These are phyloP conservation scores for Apophysomyces ossiformis DNA, from an alignment of 371 early-diverging fungal genomes.

Conservation along the genomic window DNA sequence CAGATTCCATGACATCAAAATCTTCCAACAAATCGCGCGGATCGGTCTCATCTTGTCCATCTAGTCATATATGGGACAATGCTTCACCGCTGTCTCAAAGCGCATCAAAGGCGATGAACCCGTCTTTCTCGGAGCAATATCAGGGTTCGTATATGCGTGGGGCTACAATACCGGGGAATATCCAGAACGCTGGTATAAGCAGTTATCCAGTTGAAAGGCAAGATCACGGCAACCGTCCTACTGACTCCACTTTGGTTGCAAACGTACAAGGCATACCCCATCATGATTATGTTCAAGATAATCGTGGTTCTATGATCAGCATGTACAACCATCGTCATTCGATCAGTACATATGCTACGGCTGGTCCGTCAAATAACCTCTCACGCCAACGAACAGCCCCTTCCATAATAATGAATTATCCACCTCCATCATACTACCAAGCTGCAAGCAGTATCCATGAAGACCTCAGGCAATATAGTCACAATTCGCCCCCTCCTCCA, in stretches of 20 bases:
- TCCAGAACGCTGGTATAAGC: neutral
- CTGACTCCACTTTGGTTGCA: neutral
- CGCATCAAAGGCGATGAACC: constrained; percentile 23
- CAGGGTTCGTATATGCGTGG: constrained; percentile 45
- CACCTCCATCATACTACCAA: constrained; percentile 1
- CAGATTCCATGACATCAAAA: constrained; percentile 37
- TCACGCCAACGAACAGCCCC: neutral
- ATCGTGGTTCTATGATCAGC: neutral
- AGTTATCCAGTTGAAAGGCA: neutral
- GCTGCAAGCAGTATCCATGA: neutral
- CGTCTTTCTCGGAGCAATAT: constrained; percentile 32
- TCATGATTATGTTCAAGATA: constrained; percentile 5
- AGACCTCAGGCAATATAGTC: neutral
- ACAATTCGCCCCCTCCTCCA: neutral
- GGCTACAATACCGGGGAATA: constrained; percentile 28
- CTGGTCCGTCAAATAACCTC: constrained; percentile 1
- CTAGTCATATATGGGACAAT: constrained; percentile 30
- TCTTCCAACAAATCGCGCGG: constrained; percentile 33
- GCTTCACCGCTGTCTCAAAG: constrained; percentile 28
- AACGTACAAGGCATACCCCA: neutral
- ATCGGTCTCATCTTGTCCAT: constrained; percentile 39
- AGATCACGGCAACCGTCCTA: neutral
- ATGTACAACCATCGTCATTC: neutral
- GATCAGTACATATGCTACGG: neutral
- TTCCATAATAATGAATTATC: neutral